Percentiles rank a stretch among this genome's conserved stretches.
phyloP scores from a whole-genome alignment of 2,329 filamentous ascomycete species.

The Graphiopsis chlorocephala region DNA sequence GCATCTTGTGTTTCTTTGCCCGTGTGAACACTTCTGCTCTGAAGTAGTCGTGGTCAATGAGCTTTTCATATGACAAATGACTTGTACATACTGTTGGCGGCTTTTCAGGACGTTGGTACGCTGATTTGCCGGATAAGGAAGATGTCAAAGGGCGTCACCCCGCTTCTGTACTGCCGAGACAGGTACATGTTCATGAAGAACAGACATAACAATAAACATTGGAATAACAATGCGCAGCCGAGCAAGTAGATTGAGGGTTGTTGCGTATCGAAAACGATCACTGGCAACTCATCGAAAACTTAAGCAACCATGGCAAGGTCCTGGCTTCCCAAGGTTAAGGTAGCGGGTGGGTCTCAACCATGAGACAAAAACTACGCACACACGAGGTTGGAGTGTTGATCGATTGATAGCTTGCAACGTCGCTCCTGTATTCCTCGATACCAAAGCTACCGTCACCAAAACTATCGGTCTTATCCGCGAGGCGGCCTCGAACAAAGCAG shows the following conservation, averaged over 20 bases:
- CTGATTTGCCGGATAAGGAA: not conserved
- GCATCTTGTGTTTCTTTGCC: not conserved
- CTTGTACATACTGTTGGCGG: not conserved
- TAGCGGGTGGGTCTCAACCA: conserved; percentile 20
- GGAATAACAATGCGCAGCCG: not conserved
- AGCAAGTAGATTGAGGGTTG: not conserved
- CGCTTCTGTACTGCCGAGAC: not conserved
- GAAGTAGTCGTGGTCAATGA: not conserved
- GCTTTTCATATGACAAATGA: not conserved
- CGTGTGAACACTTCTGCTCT: not conserved
- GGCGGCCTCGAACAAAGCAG: conserved; percentile 44
- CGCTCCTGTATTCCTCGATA: conserved; percentile 48
- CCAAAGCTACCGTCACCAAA: conserved; percentile 47
- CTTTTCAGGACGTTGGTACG: not conserved
- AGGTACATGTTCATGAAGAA: not conserved
- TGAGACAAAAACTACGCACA: not conserved
- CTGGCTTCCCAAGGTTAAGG: conserved; percentile 27
- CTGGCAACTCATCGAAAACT: not conserved
- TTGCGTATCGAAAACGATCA: too few relatives aligned
- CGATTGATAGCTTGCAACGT: conserved; percentile 29
- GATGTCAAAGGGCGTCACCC: not conserved
- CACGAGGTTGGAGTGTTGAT: not conserved
- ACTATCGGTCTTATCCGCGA: conserved; percentile 45
- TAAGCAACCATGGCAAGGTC: not conserved
- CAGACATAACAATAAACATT: not conserved